Evolutionary conservation across 805 yeast genomes (phyloP), one percentile per base, ranked within the genome.

Genomic region (Limtongia smithiae): DNA sequence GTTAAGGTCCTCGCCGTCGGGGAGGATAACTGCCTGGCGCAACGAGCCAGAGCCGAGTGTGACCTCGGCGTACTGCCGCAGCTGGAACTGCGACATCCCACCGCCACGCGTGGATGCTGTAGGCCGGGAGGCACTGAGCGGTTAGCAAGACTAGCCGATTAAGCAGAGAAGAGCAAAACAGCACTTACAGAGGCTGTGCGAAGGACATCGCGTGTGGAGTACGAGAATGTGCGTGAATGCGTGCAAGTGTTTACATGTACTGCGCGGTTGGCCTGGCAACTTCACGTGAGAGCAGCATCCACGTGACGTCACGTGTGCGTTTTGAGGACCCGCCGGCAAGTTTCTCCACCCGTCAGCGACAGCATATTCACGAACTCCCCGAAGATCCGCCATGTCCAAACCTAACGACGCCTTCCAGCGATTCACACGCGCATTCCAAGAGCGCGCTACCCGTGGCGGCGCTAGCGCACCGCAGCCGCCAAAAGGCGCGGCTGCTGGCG

Each of bases 1-100:
- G 61, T 84, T 83, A 47, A 81, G 64, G 61, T 87, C 93, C 68
- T 91, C 98, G 53, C 93, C 97, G 59, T 79, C 85, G 15, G 98
- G 98, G 25, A 93, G 72, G 63, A 85, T 85, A 20, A 91, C 97
- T 0, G 97, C 97, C 67, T 88, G 95, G 22, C 85, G 85, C 56
- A 93, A 73, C 28, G 91, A 82, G 31, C 91, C 95, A 0, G 96
- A 84, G 0, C 98, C 98, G 43, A 93, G 73, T 0, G 98, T 91
- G 37, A 94, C 89, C 65, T 91, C 97, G 0, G 96, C 98, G 62
- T 89, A 88, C 62, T 75, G 81, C 52, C 95, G 78, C 49, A 93
- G 68, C 33, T 62, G 68, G 45, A 62, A 65, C n/a, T 66, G 61
- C 30, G 67, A 67, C 69, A 67, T 11, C 70, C 24, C 24, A 50